These are phyloP conservation scores for Durotheca rogersii DNA, from an alignment of 495 filamentous ascomycete species.

Conservation along the genomic window DNA sequence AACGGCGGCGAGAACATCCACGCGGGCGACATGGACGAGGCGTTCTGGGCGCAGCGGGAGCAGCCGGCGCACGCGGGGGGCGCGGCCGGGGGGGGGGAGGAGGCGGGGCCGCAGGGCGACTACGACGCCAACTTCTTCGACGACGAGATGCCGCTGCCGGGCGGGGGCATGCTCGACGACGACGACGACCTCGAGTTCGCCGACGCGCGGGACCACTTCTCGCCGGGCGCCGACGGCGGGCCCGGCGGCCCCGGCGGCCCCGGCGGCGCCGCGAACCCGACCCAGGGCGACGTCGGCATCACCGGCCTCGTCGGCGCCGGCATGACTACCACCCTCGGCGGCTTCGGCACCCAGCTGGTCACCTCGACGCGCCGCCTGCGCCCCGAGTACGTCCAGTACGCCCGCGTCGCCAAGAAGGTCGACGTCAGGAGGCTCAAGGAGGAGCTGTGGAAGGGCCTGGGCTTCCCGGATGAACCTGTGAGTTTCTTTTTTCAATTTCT, in stretches of 20 bases:
- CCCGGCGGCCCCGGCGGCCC: slow-evolving; percentile 40
- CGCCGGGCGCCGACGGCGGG: slow-evolving; percentile 62
- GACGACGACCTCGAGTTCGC: slow-evolving; percentile 76
- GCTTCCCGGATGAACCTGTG: slow-evolving; percentile 51
- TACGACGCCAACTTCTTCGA: slow-evolving; percentile 99
- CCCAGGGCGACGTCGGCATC: slow-evolving; percentile 41
- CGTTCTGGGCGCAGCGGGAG: slow-evolving; percentile 87
- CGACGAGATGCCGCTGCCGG: slow-evolving; percentile 77
- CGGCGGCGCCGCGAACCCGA: slow-evolving; percentile 50
- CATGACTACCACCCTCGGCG: slow-evolving; percentile 57
- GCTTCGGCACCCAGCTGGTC: slow-evolving; percentile 91
- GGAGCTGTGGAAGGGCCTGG: slow-evolving; percentile 92
- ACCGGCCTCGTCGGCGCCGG: slow-evolving; percentile 50
- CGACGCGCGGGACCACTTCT: slow-evolving; percentile 88
- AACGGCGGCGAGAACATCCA: slow-evolving; percentile 54
- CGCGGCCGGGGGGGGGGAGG: slow-evolving; percentile 33
- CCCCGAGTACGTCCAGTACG: slow-evolving; percentile 96
- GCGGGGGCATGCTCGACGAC: slow-evolving; percentile 73
- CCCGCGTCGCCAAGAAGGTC: slow-evolving; percentile 97
- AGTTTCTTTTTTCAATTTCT: too few species aligned
- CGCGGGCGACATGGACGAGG: slow-evolving; percentile 84
- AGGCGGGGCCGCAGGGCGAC: slow-evolving; percentile 58
- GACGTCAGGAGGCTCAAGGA: slow-evolving; percentile 92
- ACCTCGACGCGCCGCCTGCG: slow-evolving; percentile 77
- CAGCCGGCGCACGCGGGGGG: slow-evolving; percentile 39